These are phyloP conservation scores for Globisporangium spinosum DNA, from an alignment of 352 stramenopile species.

Conservation along the genomic window DNA sequence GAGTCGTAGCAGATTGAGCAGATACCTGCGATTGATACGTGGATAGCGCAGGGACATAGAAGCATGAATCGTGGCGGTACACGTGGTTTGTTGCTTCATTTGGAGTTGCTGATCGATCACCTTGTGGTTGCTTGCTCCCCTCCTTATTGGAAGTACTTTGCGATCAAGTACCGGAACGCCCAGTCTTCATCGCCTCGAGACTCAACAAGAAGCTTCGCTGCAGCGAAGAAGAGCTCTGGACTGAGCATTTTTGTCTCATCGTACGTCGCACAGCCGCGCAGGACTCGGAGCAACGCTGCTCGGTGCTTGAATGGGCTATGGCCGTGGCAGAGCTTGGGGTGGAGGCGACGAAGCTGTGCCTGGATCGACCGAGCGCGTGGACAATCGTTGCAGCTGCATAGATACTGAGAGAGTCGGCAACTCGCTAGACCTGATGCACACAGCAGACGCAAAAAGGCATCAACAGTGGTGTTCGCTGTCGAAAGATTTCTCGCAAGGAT, in stretches of 20 bases:
- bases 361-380: conserved; percentile 47
- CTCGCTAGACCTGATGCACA: not conserved
- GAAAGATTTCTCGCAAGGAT: not conserved
- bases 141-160: conserved; percentile 10
- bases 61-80: not conserved
- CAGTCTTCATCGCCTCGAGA: conserved; percentile 45
- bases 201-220: conserved; percentile 47
- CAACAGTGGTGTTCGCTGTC: not conserved
- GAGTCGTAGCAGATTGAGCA: not conserved
- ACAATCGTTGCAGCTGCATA: conserved; percentile 65
- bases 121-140: not conserved
- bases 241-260: conserved; percentile 56
- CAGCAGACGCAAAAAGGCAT: not conserved
- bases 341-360: conserved; percentile 32
- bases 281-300: conserved; percentile 38
- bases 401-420: conserved; percentile 24
- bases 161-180: conserved; percentile 51
- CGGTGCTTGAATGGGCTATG: not conserved
- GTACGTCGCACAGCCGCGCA: conserved; percentile 65
- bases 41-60: not conserved
- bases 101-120: not conserved
- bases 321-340: conserved; percentile 26
- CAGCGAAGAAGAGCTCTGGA: conserved; percentile 37
- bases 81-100: not conserved
- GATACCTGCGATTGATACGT: not conserved